phyloP scores from a whole-genome alignment of 2,329 filamentous ascomycete species.

The Calonectria montana region DNA sequence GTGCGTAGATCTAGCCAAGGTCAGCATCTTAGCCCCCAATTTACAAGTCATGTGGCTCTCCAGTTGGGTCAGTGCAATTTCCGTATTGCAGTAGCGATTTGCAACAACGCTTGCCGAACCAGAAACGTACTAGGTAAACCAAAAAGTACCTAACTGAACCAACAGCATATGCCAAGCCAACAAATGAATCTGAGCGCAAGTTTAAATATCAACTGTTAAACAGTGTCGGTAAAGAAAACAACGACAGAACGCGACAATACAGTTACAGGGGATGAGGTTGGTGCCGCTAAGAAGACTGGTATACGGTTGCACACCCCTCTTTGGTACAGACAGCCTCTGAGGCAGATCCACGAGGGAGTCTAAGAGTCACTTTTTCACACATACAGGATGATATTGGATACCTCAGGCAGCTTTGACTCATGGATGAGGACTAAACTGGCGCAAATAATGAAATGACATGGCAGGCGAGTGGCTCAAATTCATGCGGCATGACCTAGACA shows the following conservation, averaged over 20 bases:
- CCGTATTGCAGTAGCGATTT: not conserved
- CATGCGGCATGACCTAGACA: too few species aligned
- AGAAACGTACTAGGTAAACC: too few species aligned
- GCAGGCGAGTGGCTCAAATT: too few species aligned
- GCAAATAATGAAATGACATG: too few species aligned
- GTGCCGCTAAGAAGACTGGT: not conserved
- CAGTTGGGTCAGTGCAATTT: not conserved
- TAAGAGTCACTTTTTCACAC: too few species aligned
- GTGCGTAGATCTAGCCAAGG: not conserved
- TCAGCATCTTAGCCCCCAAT: not conserved
- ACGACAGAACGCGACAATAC: too few species aligned
- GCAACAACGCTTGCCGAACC: not conserved
- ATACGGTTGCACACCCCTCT: not conserved
- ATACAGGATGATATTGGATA: too few species aligned
- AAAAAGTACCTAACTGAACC: not conserved
- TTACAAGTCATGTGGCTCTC: not conserved
- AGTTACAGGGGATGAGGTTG: not conserved
- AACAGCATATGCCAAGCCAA: not conserved
- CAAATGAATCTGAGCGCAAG: not conserved
- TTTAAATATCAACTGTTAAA: not conserved
- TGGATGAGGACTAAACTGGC: too few species aligned
- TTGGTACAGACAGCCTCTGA: too few species aligned
- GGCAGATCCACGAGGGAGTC: too few species aligned
- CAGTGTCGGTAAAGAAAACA: too few species aligned
- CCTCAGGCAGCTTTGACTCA: too few species aligned